These are phyloP conservation scores for Suillus occidentalis DNA, from an alignment of 768 basidiomycete species.

Conservation along the genomic window DNA sequence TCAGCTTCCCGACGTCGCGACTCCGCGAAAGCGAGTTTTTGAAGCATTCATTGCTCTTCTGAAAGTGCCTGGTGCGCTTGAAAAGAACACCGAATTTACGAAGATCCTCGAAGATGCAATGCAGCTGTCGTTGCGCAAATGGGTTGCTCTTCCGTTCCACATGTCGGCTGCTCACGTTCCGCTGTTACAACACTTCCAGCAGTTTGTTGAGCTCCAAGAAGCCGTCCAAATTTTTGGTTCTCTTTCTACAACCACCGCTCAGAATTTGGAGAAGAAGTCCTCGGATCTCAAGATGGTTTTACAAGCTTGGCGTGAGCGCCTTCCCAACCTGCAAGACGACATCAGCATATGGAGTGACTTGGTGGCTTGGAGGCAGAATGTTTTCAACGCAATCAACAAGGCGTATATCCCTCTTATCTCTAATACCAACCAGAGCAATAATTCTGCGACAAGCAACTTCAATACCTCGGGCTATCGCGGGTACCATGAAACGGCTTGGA, in stretches of 20 bases:
- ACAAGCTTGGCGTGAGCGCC: conserved; percentile 94
- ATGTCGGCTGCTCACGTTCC: conserved; percentile 93
- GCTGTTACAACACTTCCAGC: conserved; percentile 95
- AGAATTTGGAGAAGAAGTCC: conserved; percentile 92
- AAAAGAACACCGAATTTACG: conserved; percentile 87
- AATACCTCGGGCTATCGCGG: conserved; percentile 93
- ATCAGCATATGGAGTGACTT: conserved; percentile 99
- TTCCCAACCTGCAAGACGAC: conserved; percentile 95
- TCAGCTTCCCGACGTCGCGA: conserved; percentile 80
- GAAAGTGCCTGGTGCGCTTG: conserved; percentile 76
- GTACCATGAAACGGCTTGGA: conserved; percentile 99
- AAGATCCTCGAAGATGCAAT: conserved; percentile 92
- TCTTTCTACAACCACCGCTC: conserved; percentile 79
- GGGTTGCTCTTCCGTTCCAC: conserved; percentile 84
- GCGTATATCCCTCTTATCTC: conserved; percentile 90
- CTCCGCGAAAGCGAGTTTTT: conserved; percentile 96
- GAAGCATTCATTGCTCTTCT: conserved; percentile 92
- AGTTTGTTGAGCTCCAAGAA: conserved; percentile 97
- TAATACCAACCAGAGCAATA: conserved; percentile 50
- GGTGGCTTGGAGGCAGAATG: conserved; percentile 99
- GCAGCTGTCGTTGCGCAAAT: conserved; percentile 95
- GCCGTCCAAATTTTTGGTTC: conserved; percentile 93
- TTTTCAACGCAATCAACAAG: conserved; percentile 96
- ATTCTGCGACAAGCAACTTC: conserved; percentile 53
- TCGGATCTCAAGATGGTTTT: conserved; percentile 95